Evolutionary conservation across 495 filamentous ascomycete genomes (phyloP), one percentile per base, ranked within the genome.

Genomic region (Penicillium flavigenum): DNA sequence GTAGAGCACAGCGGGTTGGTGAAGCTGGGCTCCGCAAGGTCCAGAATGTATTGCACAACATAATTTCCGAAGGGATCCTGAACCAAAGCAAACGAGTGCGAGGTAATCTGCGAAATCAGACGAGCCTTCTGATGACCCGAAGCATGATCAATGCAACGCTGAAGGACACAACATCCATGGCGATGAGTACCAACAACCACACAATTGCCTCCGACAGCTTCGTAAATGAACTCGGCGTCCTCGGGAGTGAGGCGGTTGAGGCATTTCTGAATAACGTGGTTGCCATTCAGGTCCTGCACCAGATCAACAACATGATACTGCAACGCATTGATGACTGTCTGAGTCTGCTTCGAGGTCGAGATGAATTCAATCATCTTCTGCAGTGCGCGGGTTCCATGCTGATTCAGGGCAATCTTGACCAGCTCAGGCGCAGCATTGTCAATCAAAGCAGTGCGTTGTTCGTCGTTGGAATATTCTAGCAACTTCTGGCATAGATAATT

Each of bases 311-410:
- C 94, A 54, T 88, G 83, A 56, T 83, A 74, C 36, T 84, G 76
- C 31, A 98, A 80, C 19, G 93, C 88, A 29, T 84, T 70, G 57
- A 95, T 94, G 63, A 98, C 91, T 20, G 86, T 87, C 55, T 88
- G 77, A 44, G 92, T 88, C 74, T 88, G 87, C 63, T 88, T 85
- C 4, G 81, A 77, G 32, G 88, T 92, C 44, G 88, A 87, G 63
- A 98, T 90, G 64, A 88, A 93, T 69, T 98, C 94, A 58, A 98
- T 98, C 94, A 98, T 98, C 80, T 97, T 98, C 75, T 98, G 94
- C 55, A 98, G 74, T 61, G 94, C 94, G 31, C 94, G 84, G 39
- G 94, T 98, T 57, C 94, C 94, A 73, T 98, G 94, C 75, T 95
- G 91, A 72, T 98, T 98, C 51, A 97, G 75, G 8, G 95, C 94